Conservation (phyloP, 2,329 filamentous ascomycete species). For the Plectosphaerella sp. region DNA sequence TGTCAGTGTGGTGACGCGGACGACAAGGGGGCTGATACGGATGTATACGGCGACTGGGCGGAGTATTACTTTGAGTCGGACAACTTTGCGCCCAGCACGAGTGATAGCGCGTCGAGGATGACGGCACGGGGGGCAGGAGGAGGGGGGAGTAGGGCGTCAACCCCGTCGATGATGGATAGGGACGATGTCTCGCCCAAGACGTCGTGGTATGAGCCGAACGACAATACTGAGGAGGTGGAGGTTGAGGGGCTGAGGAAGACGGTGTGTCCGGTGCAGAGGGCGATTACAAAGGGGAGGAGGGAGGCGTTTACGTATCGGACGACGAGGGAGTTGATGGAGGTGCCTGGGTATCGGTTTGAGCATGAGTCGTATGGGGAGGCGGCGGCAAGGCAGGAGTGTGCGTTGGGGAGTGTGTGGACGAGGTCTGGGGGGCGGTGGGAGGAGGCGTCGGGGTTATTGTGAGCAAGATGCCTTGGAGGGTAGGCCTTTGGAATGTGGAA, state of each 20-base stretch:
- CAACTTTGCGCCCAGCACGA: conserved; percentile 4
- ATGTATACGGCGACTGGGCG: conserved; percentile 13
- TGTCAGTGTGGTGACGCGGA: too few species aligned
- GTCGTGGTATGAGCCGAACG: background rate
- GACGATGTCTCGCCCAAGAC: background rate
- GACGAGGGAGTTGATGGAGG: background rate
- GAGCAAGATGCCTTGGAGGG: too few species aligned
- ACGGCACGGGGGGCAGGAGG: background rate
- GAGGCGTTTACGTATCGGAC: background rate
- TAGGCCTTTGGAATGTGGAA: too few species aligned
- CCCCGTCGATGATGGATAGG: too few species aligned
- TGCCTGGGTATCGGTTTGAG: background rate
- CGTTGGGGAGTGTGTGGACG: background rate
- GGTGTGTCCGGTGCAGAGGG: background rate
- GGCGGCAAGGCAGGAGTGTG: background rate
- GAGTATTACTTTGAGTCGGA: conserved; percentile 14
- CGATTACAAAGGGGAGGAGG: background rate
- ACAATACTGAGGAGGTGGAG: background rate
- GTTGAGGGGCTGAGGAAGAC: background rate
- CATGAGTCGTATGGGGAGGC: background rate
- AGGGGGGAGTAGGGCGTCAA: background rate
- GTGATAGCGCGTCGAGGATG: background rate
- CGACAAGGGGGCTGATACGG: background rate
- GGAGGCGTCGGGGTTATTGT: too few species aligned
- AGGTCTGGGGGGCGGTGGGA: background rate